Conservation (phyloP, 108 stramenopile genomes). For the Nitzschia putrida region DNA sequence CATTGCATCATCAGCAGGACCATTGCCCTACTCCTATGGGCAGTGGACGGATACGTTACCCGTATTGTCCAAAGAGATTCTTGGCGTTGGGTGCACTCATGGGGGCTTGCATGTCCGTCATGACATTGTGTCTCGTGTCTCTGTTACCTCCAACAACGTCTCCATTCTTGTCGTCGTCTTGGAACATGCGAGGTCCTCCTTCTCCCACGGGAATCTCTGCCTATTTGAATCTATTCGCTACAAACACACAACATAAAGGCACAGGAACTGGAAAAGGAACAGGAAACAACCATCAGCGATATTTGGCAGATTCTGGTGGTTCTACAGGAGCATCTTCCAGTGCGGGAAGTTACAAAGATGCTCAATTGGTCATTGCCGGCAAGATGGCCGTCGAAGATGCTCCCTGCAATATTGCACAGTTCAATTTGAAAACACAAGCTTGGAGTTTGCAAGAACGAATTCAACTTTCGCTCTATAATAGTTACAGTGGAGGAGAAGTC, state of each 20-base stretch:
- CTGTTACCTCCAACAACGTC: too few relatives aligned
- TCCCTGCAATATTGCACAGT: constrained; percentile 83
- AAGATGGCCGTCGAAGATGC: constrained; percentile 82
- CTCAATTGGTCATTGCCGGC: constrained; percentile 83
- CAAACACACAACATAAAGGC: background rate
- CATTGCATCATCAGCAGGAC: too few relatives aligned
- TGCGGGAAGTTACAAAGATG: constrained; percentile 13
- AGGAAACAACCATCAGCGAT: background rate
- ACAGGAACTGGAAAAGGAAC: too few relatives aligned
- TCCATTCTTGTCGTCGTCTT: too few relatives aligned
- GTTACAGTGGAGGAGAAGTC: constrained; percentile 86
- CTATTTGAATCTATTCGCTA: constrained; percentile 12
- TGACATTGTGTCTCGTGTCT: too few relatives aligned
- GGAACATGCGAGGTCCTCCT: background rate
- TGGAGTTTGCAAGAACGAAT: constrained; percentile 81
- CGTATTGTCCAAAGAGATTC: too few relatives aligned
- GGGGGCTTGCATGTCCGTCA: too few relatives aligned
- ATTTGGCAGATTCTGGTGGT: background rate
- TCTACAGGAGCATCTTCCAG: background rate
- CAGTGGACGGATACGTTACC: constrained; percentile 8
- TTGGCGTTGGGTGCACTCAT: too few relatives aligned
- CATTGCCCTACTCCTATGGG: background rate
- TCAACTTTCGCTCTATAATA: constrained; percentile 83
- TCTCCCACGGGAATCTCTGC: constrained; percentile 1
- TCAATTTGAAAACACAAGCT: constrained; percentile 60